Evolutionary conservation across 2,329 filamentous ascomycete genomes (phyloP), one percentile per base, ranked within the genome.

Genomic region (Sclerotinia subarctica): DNA sequence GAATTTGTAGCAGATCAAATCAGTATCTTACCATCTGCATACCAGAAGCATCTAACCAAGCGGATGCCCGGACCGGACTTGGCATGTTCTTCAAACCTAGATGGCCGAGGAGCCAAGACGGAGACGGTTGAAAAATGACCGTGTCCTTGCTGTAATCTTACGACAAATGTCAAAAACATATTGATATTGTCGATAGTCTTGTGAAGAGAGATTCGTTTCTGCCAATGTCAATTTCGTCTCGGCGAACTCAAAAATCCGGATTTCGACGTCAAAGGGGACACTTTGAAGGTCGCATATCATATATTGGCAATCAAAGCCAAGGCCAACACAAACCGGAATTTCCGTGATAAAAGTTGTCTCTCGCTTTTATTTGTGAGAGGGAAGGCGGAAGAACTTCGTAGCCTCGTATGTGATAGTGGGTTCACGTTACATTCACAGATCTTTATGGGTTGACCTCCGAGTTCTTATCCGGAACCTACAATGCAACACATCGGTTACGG

Each of bases 351-450:
- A 38, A 17, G 38, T 42, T 42, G 38, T 42, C 38, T 42, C 38
- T 42, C 38, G 38, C 13, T 17, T 42, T 42, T 42, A 42, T 42
- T 42, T 15, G 38, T 17, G 38, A 42, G 32, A 38, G 21, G 11
- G n/a, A 21, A 42, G 54, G 32, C 32, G n/a, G 35, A 44, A 58
- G 35, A 42, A 38, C 38, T 62, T 62, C 29, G 59, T 51, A 62
- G 59, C 59, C 59, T 62, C 29, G 59, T 62, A 62, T 26, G 59
- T 62, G 46, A 46, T n/a, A 24, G 46, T 62, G 32, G 8, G 59
- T 62, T 29, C 21, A 26, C 1, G 44, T 44, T 44, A 62, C 54
- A 38, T 57, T 62, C 58, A 49, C 29, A 44, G 13, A 49, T 62
- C 44, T 32, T 32, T 24, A 13, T 49, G 47, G 21, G 15, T 13